Evolutionary conservation across 768 basidiomycete genomes (phyloP).

Genomic region (Cyclocybe cylindracea): DNA sequence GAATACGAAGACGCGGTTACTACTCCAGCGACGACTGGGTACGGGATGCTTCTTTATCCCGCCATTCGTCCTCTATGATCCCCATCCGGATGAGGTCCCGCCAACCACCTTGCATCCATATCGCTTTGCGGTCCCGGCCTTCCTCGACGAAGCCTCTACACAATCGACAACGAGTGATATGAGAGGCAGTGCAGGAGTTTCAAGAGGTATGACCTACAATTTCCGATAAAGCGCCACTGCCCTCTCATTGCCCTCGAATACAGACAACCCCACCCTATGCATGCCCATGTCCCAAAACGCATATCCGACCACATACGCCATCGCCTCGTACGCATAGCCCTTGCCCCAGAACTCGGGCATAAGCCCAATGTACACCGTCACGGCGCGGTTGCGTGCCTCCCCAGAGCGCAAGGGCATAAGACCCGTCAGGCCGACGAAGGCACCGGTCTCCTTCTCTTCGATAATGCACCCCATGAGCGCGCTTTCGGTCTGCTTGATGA

Average conservation of each 20-base stretch:
- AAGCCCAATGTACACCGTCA: no score
- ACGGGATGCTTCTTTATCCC: slow-evolving; percentile 2
- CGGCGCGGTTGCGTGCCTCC: no score
- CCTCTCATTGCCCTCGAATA: slow-evolving; percentile 17
- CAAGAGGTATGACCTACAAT: slow-evolving; percentile 9
- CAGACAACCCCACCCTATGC: slow-evolving; percentile 18
- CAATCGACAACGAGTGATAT: neutral
- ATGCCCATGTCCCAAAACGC: slow-evolving; percentile 14
- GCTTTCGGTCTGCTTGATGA: no score
- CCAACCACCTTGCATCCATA: slow-evolving; percentile 28
- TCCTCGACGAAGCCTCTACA: slow-evolving; percentile 28
- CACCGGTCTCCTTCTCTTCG: no score
- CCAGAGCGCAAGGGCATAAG: no score
- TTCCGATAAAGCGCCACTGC: slow-evolving; percentile 14
- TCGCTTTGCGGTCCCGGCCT: slow-evolving; percentile 21
- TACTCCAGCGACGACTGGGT: neutral
- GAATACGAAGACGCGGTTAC: neutral
- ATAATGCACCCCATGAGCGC: no score
- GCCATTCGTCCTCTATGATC: slow-evolving; percentile 28
- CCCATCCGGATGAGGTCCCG: slow-evolving; percentile 24
- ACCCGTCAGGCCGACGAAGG: no score
- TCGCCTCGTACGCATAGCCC: slow-evolving; percentile 16
- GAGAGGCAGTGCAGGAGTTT: neutral
- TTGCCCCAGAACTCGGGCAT: slow-evolving; percentile 7
- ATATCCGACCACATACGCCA: slow-evolving; percentile 15